These are phyloP conservation scores for Coniosporium tulheliwenetii DNA, from an alignment of 2,329 filamentous ascomycete species.

Conservation along the genomic window DNA sequence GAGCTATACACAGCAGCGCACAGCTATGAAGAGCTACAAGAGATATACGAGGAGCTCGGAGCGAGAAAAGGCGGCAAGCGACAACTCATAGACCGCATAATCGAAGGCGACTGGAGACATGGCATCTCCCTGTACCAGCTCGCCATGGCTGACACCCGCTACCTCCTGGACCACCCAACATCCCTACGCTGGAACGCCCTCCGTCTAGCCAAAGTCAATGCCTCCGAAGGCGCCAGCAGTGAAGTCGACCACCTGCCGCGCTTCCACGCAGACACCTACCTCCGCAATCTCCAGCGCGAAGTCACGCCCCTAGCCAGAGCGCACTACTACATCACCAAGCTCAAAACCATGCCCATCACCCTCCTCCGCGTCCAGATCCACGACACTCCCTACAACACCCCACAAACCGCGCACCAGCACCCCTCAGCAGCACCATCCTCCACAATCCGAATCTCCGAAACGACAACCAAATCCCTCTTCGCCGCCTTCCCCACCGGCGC, in stretches of 20 bases:
- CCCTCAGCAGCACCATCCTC: constrained; percentile 11
- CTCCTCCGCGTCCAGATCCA: constrained; percentile 66
- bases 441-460: background rate
- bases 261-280: constrained; percentile 67
- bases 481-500: constrained; percentile 71
- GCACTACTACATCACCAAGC: constrained; percentile 67
- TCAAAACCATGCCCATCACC: constrained; percentile 50
- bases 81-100: constrained; percentile 38
- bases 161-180: constrained; percentile 36
- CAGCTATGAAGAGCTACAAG: constrained; percentile 50
- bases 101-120: constrained; percentile 41
- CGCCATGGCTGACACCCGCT: constrained; percentile 37
- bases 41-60: constrained; percentile 24
- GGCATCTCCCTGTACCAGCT: constrained; percentile 39
- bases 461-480: constrained; percentile 51
- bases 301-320: constrained; percentile 67
- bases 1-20: constrained; percentile 54
- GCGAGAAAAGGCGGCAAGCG: constrained; percentile 33
- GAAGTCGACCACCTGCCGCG: constrained; percentile 37
- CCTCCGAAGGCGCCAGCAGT: constrained; percentile 9
- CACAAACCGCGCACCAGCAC: constrained; percentile 4
- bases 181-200: constrained; percentile 38
- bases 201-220: constrained; percentile 22
- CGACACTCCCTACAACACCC: constrained; percentile 61
- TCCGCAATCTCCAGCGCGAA: constrained; percentile 59